A percentile compares a stretch with the other conserved stretches of the same genome.
phyloP scores from a whole-genome alignment of 768 basidiomycete genomes.

The Lactarius vividus region DNA sequence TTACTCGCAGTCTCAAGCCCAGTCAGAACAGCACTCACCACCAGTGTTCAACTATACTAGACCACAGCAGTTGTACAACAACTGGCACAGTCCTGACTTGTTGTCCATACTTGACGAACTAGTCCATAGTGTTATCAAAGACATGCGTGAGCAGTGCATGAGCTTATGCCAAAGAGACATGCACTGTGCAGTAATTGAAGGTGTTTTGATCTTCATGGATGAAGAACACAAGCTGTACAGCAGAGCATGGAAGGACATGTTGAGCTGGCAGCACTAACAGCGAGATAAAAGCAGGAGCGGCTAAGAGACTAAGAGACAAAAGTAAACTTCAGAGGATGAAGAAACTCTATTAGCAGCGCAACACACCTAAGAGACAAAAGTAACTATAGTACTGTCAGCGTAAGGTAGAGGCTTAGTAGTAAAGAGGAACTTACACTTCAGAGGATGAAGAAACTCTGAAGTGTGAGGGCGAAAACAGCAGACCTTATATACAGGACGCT shows the following conservation, averaged over 20 bases:
- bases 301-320: too few relatives aligned
- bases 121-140: constrained; percentile 78
- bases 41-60: constrained; percentile 53
- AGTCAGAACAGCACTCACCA: constrained; percentile 21
- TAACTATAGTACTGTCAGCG: too few relatives aligned
- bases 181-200: constrained; percentile 81
- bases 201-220: constrained; percentile 71
- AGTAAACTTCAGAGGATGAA: too few relatives aligned
- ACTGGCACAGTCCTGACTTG: constrained; percentile 49
- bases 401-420: too few relatives aligned
- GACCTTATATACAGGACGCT: too few relatives aligned
- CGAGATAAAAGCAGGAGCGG: too few relatives aligned
- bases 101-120: constrained; percentile 71
- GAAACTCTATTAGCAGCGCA: too few relatives aligned
- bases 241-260: constrained; percentile 29
- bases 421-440: too few relatives aligned
- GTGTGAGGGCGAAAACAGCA: too few relatives aligned
- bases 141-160: constrained; percentile 97
- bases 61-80: constrained; percentile 57
- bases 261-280: too few relatives aligned
- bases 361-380: too few relatives aligned
- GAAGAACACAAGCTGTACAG: constrained; percentile 53
- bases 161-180: constrained; percentile 95
- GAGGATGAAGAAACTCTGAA: too few relatives aligned
- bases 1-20: constrained; percentile 19